phyloP scores from a whole-genome alignment of 495 filamentous ascomycete genomes.

The Neurospora sp. region DNA sequence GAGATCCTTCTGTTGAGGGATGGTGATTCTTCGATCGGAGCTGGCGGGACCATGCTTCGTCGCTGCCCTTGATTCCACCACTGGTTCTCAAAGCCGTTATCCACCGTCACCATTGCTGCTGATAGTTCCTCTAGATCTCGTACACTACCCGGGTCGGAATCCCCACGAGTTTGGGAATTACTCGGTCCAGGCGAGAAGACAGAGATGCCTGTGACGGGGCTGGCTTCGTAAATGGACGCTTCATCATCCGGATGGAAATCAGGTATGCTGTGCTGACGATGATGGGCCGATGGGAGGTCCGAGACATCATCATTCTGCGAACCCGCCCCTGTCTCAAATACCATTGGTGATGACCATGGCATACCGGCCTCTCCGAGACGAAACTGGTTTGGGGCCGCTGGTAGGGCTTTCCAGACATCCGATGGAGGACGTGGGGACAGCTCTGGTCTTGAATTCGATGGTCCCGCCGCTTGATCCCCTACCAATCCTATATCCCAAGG shows the following conservation, averaged over 20 bases:
- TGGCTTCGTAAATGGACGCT: conserved; percentile 9
- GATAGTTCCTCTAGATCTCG: conserved; percentile 39
- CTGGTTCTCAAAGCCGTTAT: conserved; percentile 42
- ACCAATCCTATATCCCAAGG: conserved; percentile 28
- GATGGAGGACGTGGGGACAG: not conserved
- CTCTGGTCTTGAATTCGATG: not conserved
- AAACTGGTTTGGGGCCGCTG: conserved; percentile 29
- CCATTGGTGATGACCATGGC: conserved; percentile 32
- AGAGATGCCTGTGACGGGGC: conserved; percentile 15
- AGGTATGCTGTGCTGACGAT: conserved; percentile 1
- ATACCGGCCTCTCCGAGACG: conserved; percentile 35
- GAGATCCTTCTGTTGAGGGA: not conserved
- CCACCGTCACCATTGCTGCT: conserved; percentile 46
- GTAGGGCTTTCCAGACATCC: conserved; percentile 27
- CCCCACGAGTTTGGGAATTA: not conserved
- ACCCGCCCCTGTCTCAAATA: conserved; percentile 12
- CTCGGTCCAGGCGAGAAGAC: conserved; percentile 16
- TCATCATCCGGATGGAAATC: conserved; percentile 1
- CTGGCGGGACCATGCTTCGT: conserved; percentile 8
- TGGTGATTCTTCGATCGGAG: not conserved
- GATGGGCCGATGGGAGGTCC: not conserved
- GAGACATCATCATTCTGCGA: conserved; percentile 7
- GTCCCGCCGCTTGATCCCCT: not conserved
- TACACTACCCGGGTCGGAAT: conserved; percentile 12
- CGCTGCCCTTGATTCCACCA: conserved; percentile 38